Percentiles rank a stretch among this genome's conserved stretches.
These are phyloP conservation scores for Candida sanyaensis DNA, from an alignment of 1,139 yeast species.

Conservation along the genomic window DNA sequence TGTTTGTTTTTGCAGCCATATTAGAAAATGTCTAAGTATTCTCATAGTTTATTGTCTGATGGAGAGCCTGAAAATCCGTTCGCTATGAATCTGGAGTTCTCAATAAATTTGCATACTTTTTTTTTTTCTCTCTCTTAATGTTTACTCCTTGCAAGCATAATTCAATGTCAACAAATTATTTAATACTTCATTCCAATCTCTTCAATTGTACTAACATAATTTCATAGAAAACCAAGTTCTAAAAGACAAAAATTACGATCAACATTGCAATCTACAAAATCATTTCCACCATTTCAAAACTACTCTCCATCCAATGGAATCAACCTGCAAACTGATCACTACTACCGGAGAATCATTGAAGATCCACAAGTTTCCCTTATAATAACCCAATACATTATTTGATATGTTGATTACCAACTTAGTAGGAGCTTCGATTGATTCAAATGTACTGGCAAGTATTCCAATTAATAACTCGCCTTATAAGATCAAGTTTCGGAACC, in stretches of 20 bases:
- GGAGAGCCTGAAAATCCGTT: no score
- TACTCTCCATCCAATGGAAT: background rate
- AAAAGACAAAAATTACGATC: constrained; percentile 7
- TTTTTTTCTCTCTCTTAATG: background rate
- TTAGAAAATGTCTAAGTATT: no score
- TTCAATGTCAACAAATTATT: background rate
- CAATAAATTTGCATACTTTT: background rate
- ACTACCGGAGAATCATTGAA: background rate
- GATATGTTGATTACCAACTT: background rate
- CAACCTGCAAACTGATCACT: background rate
- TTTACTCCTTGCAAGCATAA: background rate
- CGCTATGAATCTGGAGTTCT: background rate
- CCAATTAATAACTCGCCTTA: background rate
- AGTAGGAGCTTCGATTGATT: background rate
- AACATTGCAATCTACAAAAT: background rate
- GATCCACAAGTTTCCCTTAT: background rate
- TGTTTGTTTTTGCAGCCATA: no score
- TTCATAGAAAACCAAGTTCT: constrained; percentile 9
- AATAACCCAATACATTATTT: background rate
- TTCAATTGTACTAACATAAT: background rate
- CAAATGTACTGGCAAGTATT: background rate
- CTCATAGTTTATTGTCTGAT: no score
- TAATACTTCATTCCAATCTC: background rate
- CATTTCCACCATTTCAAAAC: constrained; percentile 1
- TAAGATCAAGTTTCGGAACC: no score